A percentile compares a stretch with the other conserved stretches of the same genome.
Evolutionary conservation across 2,329 filamentous ascomycete genomes (phyloP).

Genomic region (Xylariaceae sp.): DNA sequence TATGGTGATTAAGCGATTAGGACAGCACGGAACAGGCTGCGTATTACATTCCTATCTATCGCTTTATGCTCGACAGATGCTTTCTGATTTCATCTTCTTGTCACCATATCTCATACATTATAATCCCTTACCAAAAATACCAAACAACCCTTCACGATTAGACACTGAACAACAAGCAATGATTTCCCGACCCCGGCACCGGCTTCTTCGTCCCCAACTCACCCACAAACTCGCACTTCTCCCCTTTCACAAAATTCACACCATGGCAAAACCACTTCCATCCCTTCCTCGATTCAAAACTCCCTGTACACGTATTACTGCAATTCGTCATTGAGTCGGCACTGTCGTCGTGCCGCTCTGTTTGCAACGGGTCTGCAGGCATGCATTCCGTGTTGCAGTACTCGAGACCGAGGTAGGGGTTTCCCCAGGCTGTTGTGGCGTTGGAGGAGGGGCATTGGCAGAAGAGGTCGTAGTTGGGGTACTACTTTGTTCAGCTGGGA

Average conservation of each 20-base stretch:
- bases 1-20: no score
- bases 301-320: constrained; percentile 22
- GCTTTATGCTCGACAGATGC: no score
- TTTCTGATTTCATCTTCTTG: no score
- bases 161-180: constrained; percentile 16
- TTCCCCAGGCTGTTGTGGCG: constrained; percentile 21
- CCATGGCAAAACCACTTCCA: constrained; percentile 26
- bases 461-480: constrained; percentile 25
- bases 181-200: constrained; percentile 13
- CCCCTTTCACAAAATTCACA: constrained; percentile 25
- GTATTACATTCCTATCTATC: no score
- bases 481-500: constrained; percentile 15
- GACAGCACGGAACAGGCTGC: no score
- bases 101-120: no score
- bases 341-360: constrained; percentile 17
- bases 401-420: constrained; percentile 24
- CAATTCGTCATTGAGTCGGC: constrained; percentile 18
- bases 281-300: no score
- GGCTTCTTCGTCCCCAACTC: constrained; percentile 20
- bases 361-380: constrained; percentile 20
- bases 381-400: constrained; percentile 24
- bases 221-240: constrained; percentile 28
- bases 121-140: neutral
- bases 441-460: constrained; percentile 23
- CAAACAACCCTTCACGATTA: neutral